Conservation (phyloP, 352 stramenopile species). For the Globisporangium megalacanthum region DNA sequence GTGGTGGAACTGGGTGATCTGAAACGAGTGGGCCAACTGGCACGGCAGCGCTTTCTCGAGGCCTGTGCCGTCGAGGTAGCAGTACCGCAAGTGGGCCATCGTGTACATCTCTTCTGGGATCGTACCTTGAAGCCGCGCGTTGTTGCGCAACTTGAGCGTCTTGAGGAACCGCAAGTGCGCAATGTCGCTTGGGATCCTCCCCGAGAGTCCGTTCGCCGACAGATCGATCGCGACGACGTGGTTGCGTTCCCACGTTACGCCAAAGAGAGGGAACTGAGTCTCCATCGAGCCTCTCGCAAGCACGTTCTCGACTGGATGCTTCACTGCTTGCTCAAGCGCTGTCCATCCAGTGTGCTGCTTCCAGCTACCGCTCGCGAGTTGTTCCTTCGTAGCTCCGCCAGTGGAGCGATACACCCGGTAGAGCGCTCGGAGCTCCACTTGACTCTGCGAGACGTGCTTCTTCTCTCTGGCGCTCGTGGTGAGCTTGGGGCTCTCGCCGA, state of each 20-base stretch:
- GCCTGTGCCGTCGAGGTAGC: conserved; percentile 55
- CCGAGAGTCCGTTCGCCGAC: conserved; percentile 38
- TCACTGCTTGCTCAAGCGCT: conserved; percentile 15
- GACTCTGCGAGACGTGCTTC: conserved; percentile 26
- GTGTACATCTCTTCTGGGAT: conserved; percentile 26
- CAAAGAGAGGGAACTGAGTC: conserved; percentile 29
- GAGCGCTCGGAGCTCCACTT: conserved; percentile 46
- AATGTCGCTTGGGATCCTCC: conserved; percentile 37
- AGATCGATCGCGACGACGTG: conserved; percentile 57
- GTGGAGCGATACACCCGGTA: conserved; percentile 34
- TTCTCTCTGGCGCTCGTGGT: conserved; percentile 2
- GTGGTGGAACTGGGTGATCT: conserved; percentile 48
- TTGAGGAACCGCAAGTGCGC: conserved; percentile 37
- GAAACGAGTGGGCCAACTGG: conserved; percentile 40
- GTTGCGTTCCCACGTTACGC: conserved; percentile 52
- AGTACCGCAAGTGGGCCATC: conserved; percentile 49
- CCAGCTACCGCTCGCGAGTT: conserved; percentile 17
- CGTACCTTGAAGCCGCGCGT: conserved; percentile 29
- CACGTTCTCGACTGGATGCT: conserved; percentile 17
- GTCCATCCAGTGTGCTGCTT: conserved; percentile 32
- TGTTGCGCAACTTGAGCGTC: conserved; percentile 54
- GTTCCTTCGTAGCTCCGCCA: conserved; percentile 12
- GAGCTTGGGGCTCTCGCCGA: background rate
- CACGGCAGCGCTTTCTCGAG: conserved; percentile 40
- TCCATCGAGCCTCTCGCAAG: conserved; percentile 26